Percentiles rank a stretch among this genome's conserved stretches.
Conservation (phyloP, 257 asterid species). For the Solanum lycopersicoides region DNA sequence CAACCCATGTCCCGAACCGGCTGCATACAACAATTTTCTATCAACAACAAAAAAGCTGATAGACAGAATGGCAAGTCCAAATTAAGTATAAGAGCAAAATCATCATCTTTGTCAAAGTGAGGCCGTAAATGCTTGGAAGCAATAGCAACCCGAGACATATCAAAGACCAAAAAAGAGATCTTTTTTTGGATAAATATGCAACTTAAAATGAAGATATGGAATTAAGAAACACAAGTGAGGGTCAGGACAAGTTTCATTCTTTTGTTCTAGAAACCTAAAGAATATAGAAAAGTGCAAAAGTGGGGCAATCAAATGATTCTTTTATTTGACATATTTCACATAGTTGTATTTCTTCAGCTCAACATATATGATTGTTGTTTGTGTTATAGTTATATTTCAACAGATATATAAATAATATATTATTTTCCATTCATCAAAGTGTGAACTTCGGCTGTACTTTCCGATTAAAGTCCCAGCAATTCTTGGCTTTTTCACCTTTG, state of each 20-base stretch:
- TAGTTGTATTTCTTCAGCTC: not conserved
- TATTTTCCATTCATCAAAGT: not conserved
- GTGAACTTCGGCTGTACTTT: not conserved
- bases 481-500: not conserved
- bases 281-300: not conserved
- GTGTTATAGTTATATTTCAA: not conserved
- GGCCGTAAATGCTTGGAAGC: not conserved
- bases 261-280: not conserved
- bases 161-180: not conserved
- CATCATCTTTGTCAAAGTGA: not conserved
- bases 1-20: conserved; percentile 57
- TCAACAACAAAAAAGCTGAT: not conserved
- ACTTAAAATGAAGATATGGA: not conserved
- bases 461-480: not conserved
- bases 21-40: conserved; percentile 31
- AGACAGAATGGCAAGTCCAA: not conserved
- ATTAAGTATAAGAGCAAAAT: not conserved
- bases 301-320: not conserved
- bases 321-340: not conserved
- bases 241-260: not conserved
- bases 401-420: not conserved
- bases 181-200: not conserved
- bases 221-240: not conserved
- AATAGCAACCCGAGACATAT: not conserved
- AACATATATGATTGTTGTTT: not conserved